These are phyloP conservation scores for Asterochloris sp. DNA, from an alignment of 139 green algal species.

Conservation along the genomic window DNA sequence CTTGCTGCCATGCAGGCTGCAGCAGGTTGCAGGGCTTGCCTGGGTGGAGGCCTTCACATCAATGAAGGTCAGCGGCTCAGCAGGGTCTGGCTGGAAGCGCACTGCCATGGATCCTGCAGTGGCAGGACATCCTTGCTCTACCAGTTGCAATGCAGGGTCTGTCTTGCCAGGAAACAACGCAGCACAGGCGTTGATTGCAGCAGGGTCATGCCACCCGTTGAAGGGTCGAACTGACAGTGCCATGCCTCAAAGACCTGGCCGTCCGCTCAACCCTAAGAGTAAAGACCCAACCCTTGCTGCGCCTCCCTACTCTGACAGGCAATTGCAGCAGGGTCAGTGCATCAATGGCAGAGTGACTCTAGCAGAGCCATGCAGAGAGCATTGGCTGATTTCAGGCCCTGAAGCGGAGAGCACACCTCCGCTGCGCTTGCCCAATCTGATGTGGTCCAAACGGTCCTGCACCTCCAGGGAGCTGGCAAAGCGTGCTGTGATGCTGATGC, in stretches of 20 bases:
- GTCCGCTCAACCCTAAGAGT: no score
- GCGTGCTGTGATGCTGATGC: constrained; percentile 48
- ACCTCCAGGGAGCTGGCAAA: constrained; percentile 22
- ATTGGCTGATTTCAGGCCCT: neutral
- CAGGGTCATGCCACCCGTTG: neutral
- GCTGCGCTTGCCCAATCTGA: neutral
- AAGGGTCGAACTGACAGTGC: neutral
- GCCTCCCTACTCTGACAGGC: no score
- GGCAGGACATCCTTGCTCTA: neutral
- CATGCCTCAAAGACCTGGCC: neutral
- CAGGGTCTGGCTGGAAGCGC: constrained; percentile 44
- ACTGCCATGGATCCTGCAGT: constrained; percentile 45
- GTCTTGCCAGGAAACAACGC: neutral
- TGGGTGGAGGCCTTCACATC: constrained; percentile 50
- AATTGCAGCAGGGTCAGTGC: no score
- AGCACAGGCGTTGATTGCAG: neutral
- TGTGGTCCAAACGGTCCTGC: neutral
- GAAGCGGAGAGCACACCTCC: neutral
- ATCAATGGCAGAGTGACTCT: no score
- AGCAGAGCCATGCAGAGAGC: neutral
- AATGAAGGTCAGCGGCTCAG: constrained; percentile 41
- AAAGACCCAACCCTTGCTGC: no score
- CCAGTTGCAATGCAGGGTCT: neutral
- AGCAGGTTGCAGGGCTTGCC: neutral
- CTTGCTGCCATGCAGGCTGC: neutral